Base-by-base conservation (phyloP, 2,329 filamentous ascomycete species). In the Penicillium decumbens region DNA sequence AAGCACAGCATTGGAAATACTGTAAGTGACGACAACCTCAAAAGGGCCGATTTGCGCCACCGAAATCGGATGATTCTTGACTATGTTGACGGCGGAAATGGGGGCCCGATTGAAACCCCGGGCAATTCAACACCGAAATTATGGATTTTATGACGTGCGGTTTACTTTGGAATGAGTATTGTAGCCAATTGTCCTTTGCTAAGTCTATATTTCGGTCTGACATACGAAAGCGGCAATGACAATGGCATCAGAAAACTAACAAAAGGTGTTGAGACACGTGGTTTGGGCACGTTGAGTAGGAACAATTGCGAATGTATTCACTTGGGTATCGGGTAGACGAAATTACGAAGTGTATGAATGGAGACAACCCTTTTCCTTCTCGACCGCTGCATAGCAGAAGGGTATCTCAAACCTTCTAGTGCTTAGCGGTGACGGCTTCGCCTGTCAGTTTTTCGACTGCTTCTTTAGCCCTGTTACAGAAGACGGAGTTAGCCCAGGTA, bases 401-500 rank as follows among this genome's bases (percentile, higher is more conserved):
- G 65, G 66, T 69, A 63, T 70, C 57, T 67, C 67, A 71, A 67
- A 67, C 65, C 61, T 64, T 64, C 62, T 80, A 84, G 72, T 84
- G 82, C 75, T 84, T 84, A 37, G 81, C 81, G 53, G 80, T 83
- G 62, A 84, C 81, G 51, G 70, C 63, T 30, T 85, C 82, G 61
- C 82, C 82, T 33, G 81, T 85, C 62, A 82, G 68, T 72, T 81
- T 83, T 73, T 84, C 81, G 56, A 84, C 81, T 61, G 76, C 74
- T 63, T 85, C 81, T 69, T 85, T 85, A 55, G 82, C 82, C 67
- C 82, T 82, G 58, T 68, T 23, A 23, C 20, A 35, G n/a, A 35
- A 57, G 57, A 57, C 56, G 57, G 63, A 53, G 53, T 70, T 65
- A 70, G 65, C 54, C 54, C 46, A 53, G 63, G 60, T 57, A 59